Evolutionary conservation across 768 basidiomycete species (phyloP), one percentile per base, ranked within the genome.

Genomic region (Lactarius hengduanensis): DNA sequence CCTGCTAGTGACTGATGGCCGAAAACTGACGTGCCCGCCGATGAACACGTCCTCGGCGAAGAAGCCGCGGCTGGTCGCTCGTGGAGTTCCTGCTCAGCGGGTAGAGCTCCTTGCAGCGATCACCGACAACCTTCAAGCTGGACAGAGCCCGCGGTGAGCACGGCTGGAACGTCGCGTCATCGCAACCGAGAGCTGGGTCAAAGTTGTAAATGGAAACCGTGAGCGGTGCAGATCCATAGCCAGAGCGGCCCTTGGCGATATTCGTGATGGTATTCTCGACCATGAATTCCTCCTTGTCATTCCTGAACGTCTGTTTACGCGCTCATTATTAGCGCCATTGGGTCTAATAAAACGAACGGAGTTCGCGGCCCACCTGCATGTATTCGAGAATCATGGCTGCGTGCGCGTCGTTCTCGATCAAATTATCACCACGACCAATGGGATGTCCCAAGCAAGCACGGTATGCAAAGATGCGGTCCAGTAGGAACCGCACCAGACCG

Each of bases 381-480:
- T 69, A 69, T 26, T 69, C 61, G 26, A 28, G 32, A 69, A 13
- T 9, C 65, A 69, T 58, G 34, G 57, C 16, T 8, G 68, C 65
- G 10, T 59, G 50, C 3, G 36, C 16, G 26, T 69, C 65, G 28
- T 69, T 63, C 22, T 66, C 65, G 4, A 32, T 22, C 5, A 59
- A 36, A 5, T 30, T 3, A 18, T 30, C 22, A 4, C 38, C 7
- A 4, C 61, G 65, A 28, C 57, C 57, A n/a, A 69, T 20, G 15
- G 38, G 13, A 13, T 61, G 65, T n/a, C 60, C 68, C 47, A 63
- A 38, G 53, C 68, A 65, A 53, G 67, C 67, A 40, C 67, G 60
- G 47, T 62, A 61, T 68, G 67, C 56, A 68, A 58, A 5, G 64
- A 65, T 2, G 67, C 63, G 8, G 67, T 68, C 67, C 67, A 68